Base-by-base conservation (phyloP, 2,329 filamentous ascomycete genomes). In the Penicillium sp. region DNA sequence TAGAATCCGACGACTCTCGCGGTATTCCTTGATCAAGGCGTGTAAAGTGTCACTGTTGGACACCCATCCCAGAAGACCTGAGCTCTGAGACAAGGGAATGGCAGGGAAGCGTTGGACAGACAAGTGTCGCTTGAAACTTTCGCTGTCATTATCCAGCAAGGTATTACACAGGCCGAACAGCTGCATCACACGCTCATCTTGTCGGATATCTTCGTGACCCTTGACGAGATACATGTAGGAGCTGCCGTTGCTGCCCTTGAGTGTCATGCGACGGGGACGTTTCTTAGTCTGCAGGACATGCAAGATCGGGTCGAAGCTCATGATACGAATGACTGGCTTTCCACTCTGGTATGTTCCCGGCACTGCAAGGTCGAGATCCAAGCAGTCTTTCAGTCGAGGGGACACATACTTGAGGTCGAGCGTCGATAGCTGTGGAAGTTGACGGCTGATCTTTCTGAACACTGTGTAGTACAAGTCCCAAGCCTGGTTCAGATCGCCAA, bases 381-480 rank as follows among this genome's bases (percentile, higher is more conserved):
- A 87, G 42, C 91, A 90, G 54, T 88, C 85, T 62, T 97, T 88
- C 43, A 99, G 82, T 71, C 93, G 94, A 3, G 95, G 95, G 16
- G 93, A 99, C 65, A 96, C 96, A 72, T 99, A 99, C 59, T 95
- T 91, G 64, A 99, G 80, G 74, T 99, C 95, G 40, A 99, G 82
- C 50, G 88, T 90, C 64, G 92, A 96, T 61, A 99, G 83, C 66
- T 97, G 94, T 3, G 92, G 92, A 45, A 99, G 78, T 74, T 99
- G 95, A 58, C 93, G 85, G 45, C 89, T 89, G 69, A 99, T 97
- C 70, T 95, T 90, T 57, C 92, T 87, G 85, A 99, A 99, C 1
- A 97, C 94, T 62, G 96, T 92, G 75, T 99, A 99, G 75, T 99
- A 99, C 13, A 99, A 83, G 74, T 99, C 95, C 94, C 94, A 99